Base-by-base conservation (phyloP, 148 eudicot genomes). In the Camellia sinensis region DNA sequence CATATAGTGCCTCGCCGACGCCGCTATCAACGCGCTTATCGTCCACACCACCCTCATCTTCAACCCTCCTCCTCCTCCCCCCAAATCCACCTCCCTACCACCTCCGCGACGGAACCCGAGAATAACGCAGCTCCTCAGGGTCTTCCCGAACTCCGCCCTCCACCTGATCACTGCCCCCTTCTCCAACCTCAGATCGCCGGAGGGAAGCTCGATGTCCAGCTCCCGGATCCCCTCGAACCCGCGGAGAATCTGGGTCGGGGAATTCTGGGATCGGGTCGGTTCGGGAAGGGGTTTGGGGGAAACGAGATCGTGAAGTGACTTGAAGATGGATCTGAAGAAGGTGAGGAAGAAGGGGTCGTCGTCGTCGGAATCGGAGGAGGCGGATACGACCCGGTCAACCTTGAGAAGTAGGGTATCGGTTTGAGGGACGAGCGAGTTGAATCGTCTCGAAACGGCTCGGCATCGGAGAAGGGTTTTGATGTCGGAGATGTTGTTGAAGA, bases 11-110 rank as follows among this genome's bases (percentile, higher is more conserved):
- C 88, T 80, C 18, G 88, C 86, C 2, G 88, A 83, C 66, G 88
- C 86, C 7, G 88, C 88, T 2, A 86, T 86, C 74, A 86, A 43
- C 14, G 88, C 82, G 57, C 86, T 86, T 67, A 86, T 86, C 50
- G 88, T 86, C 88, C 88, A 86, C 6, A 86, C 82, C 11, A 86
- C 88, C 41, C 88, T 75, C 75, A 70, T 83, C 46, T 86, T 86
- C 84, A 86, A 37, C 19, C 86, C 81, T 18, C 76, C 71, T 18
- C 79, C 71, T 18, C 76, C 71, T 18, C 79, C 71, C 1, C 60
- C 80, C 45, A 69, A 37, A 14, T 77, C 77, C 71, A 48, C 71
- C 63, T 75, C 80, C 18, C 72, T 45, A 62, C 4, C 87, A 18
- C 14, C 88, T 3, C 59, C 77, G 11, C 71, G 67, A 13, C 61